Conservation (phyloP, 371 early-diverging fungal genomes). For the Rhizomucor miehei region DNA sequence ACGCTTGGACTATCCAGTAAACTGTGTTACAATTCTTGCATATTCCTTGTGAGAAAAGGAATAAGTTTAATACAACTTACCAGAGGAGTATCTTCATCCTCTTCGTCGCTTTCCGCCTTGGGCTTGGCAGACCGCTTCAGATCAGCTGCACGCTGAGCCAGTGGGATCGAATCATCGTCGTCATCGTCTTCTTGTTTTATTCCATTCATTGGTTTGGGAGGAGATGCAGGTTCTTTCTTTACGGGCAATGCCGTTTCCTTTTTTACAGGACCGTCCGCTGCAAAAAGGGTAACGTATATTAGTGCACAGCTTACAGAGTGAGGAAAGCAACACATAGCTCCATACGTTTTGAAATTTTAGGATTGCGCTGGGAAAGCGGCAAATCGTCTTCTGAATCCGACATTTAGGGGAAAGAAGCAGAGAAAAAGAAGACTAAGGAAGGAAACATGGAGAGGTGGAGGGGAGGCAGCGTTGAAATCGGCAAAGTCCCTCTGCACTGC, state of each 20-base stretch:
- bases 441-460: conserved; percentile 4
- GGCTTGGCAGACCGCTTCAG: conserved; percentile 6
- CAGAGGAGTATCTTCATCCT: conserved; percentile 12
- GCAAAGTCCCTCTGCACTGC: too few relatives aligned
- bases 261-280: not conserved
- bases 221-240: conserved; percentile 12
- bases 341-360: conserved; percentile 2
- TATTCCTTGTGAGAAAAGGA: not conserved
- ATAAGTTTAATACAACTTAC: conserved; percentile 8
- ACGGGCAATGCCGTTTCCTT: conserved; percentile 6
- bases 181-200: conserved; percentile 11
- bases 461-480: too few relatives aligned
- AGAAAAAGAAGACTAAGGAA: conserved; percentile 3
- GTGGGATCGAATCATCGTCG: conserved; percentile 16
- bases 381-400: conserved; percentile 25
- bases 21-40: not conserved
- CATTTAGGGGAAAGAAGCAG: conserved; percentile 6
- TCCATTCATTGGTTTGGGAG: conserved; percentile 8
- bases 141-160: conserved; percentile 9
- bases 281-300: not conserved
- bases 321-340: not conserved
- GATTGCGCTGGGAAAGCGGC: conserved; percentile 13
- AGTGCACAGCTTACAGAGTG: not conserved
- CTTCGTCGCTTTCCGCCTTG: conserved; percentile 8
- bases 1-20: not conserved